A percentile compares a stretch with the other conserved stretches of the same genome.
phyloP scores from a whole-genome alignment of 192 early-diverging fungal genomes.

The Rhizoclosmatium sp. region DNA sequence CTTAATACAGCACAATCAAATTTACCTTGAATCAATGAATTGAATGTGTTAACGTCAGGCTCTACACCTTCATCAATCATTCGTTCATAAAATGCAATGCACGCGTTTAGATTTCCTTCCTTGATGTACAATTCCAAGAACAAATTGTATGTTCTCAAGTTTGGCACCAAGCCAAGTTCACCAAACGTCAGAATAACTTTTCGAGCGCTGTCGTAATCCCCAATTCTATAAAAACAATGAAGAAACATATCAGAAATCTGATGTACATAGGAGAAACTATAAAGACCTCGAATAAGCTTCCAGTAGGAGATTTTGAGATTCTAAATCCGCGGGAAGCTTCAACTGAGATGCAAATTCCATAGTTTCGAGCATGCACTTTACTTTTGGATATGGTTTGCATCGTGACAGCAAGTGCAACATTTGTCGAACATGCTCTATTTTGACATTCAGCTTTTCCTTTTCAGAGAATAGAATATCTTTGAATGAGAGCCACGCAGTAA shows the following conservation, averaged over 20 bases:
- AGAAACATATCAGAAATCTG: neutral
- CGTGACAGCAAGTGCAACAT: slow-evolving; percentile 32
- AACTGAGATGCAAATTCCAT: slow-evolving; percentile 34
- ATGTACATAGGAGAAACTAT: neutral
- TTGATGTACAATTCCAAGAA: slow-evolving; percentile 42
- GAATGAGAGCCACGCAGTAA: slow-evolving; percentile 42
- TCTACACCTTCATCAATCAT: slow-evolving; percentile 50
- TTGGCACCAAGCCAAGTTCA: slow-evolving; percentile 30
- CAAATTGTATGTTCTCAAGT: slow-evolving; percentile 50
- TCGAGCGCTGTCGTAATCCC: slow-evolving; percentile 36
- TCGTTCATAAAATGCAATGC: slow-evolving; percentile 46
- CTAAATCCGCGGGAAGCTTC: slow-evolving; percentile 23
- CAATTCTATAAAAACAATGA: slow-evolving; percentile 10
- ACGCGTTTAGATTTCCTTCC: slow-evolving; percentile 21
- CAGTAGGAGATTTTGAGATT: slow-evolving; percentile 38
- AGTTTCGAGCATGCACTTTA: slow-evolving; percentile 28
- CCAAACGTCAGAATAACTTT: neutral
- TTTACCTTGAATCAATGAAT: slow-evolving; percentile 40
- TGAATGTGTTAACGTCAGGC: slow-evolving; percentile 47
- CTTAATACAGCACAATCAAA: neutral
- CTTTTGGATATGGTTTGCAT: slow-evolving; percentile 36
- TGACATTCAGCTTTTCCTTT: slow-evolving; percentile 27
- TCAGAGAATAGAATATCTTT: slow-evolving; percentile 45
- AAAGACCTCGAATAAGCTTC: slow-evolving; percentile 31
- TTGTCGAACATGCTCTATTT: slow-evolving; percentile 15